phyloP scores from a whole-genome alignment of 257 asterid genomes.

The Dorcoceras hygrometricum region DNA sequence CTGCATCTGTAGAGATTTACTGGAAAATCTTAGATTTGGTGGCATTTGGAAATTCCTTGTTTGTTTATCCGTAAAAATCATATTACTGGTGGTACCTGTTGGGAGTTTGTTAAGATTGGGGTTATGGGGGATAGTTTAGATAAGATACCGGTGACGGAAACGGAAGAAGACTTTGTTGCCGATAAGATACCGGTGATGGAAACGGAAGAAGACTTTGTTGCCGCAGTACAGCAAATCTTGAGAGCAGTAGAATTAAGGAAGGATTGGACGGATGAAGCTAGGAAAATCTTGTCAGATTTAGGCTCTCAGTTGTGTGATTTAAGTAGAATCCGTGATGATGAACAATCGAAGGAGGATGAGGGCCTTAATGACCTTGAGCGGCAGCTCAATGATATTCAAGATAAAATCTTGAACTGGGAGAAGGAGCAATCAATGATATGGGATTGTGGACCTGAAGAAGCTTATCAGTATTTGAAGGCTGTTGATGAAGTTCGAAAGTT shows the following conservation, averaged over 20 bases:
- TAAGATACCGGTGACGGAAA: slow-evolving; percentile 44
- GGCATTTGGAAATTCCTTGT: slow-evolving; percentile 20
- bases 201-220: slow-evolving; percentile 70
- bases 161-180: slow-evolving; percentile 69
- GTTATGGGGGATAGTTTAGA: slow-evolving; percentile 58
- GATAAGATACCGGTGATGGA: slow-evolving; percentile 56
- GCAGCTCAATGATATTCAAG: slow-evolving; percentile 53
- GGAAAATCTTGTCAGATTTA: slow-evolving; percentile 65
- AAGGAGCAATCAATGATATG: slow-evolving; percentile 63
- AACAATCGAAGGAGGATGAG: slow-evolving; percentile 30
- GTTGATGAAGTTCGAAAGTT: slow-evolving; percentile 65
- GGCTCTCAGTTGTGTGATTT: slow-evolving; percentile 58
- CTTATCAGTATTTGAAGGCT: slow-evolving; percentile 56
- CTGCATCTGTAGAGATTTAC: slow-evolving; percentile 1
- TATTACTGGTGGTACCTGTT: background rate
- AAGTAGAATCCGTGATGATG: slow-evolving; percentile 28
- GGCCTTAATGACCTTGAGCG: slow-evolving; percentile 48
- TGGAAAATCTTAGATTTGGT: slow-evolving; percentile 11
- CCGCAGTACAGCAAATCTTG: slow-evolving; percentile 56
- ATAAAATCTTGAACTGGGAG: slow-evolving; percentile 73
- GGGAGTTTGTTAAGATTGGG: slow-evolving; percentile 20
- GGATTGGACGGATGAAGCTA: slow-evolving; percentile 46
- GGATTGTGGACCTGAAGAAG: slow-evolving; percentile 80
- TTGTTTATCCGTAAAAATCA: slow-evolving; percentile 5
- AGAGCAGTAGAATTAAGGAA: slow-evolving; percentile 51